Percentiles rank a stretch among this genome's conserved stretches.
phyloP scores from a whole-genome alignment of 2,329 filamentous ascomycete species.

The Chaetomium olivaceum region DNA sequence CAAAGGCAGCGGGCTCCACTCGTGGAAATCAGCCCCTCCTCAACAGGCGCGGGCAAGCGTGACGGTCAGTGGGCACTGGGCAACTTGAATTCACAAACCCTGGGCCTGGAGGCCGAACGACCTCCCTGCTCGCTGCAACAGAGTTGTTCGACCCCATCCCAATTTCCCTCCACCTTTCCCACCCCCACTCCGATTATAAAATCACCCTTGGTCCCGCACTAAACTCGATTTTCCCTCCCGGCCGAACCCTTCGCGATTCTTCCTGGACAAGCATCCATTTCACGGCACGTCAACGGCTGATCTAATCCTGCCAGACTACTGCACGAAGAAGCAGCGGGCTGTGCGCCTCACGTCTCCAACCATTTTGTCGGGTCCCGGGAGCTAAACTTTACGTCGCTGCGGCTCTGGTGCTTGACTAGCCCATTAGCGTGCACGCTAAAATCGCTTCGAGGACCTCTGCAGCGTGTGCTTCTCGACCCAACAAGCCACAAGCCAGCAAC shows the following conservation, averaged over 20 bases:
- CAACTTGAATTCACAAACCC: constrained; percentile 8
- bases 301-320: constrained; percentile 13
- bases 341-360: constrained; percentile 11
- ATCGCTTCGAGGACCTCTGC: constrained; percentile 15
- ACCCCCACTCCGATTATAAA: constrained; percentile 32
- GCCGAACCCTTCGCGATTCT: constrained; percentile 23
- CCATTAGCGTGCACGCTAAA: constrained; percentile 28
- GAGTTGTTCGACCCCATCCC: constrained; percentile 24
- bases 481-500: constrained; percentile 7
- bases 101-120: constrained; percentile 14
- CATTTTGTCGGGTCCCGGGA: constrained; percentile 18
- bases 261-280: not conserved
- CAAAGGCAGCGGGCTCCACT: constrained; percentile 20
- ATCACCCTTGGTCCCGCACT: constrained; percentile 31
- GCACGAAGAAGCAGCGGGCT: constrained; percentile 14
- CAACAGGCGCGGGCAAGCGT: constrained; percentile 17
- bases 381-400: constrained; percentile 22
- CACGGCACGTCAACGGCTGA: not conserved
- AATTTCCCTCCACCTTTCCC: constrained; percentile 20
- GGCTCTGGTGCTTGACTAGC: constrained; percentile 23
- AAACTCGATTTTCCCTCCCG: constrained; percentile 33
- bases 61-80: constrained; percentile 4
- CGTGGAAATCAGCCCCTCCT: constrained; percentile 22
- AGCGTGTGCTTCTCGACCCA: constrained; percentile 6
- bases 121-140: not conserved